Evolutionary conservation across 805 yeast genomes (phyloP), one percentile per base, ranked within the genome.

Genomic region (Yamadazyma scolyti): DNA sequence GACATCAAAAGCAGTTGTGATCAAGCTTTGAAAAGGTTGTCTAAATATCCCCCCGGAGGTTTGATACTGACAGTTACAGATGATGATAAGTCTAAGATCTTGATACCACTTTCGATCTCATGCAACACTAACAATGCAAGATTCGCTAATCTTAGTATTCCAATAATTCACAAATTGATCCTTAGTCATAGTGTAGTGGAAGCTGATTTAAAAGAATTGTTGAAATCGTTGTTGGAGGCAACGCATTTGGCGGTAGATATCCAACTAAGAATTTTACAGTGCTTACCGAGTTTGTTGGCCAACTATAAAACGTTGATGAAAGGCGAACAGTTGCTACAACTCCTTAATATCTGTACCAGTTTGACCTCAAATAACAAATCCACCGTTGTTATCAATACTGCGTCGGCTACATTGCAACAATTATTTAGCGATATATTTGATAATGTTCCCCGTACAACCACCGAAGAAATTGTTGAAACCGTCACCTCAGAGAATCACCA

Each of bases 331-430:
- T 63, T 88, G 20, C 63, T 79, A 6, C 74, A 74, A 39, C 55
- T 86, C 9, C 58, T 90, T 13, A 61, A 65, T 14, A 76, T 90
- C 2, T 85, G 95, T 50, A 72, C 93, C 0, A 71, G 77, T 20
- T 65, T 93, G 29, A 88, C 85, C 34, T 61, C 76, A 9, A 70
- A 77, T 9, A 82, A 77, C 39, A 82, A 83, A 44, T 72, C 79
- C 4, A 75, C 82, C 0, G 84, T 85, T 44, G 95, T 93, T 4
- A 70, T 77, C 9, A 89, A 88, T 47, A 85, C 97, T 0, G 96
- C 97, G 0, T 79, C 86, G 29, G 98, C 97, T 2, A 87, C 97
- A 3, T 70, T 88, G 27, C 94, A 88, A 40, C 97, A 93, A 52
- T 59, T 93, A 25, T 71, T 88, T 26, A 76, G 82, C 21, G 75